Percentiles rank a stretch among this genome's conserved stretches.
Evolutionary conservation across 305 asterid species (phyloP).

Genomic region (Solanum hybrid): DNA sequence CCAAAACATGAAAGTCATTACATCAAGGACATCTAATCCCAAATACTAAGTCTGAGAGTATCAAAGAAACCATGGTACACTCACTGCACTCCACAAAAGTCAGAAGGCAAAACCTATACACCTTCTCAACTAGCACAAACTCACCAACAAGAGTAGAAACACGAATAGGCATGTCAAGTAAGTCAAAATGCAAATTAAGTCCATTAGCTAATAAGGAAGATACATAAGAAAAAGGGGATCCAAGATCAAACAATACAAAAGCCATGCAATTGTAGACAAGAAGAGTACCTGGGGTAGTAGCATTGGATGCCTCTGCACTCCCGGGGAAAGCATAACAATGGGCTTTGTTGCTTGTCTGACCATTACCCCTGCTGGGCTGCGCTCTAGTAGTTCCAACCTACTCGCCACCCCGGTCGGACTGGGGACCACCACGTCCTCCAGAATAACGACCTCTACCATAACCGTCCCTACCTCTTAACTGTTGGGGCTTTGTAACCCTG

Average conservation of each 20-base stretch:
- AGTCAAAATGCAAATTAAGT: neutral
- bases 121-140: neutral
- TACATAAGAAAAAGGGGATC: neutral
- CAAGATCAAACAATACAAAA: neutral
- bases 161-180: neutral
- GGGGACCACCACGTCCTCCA: neutral
- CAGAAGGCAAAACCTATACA: neutral
- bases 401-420: neutral
- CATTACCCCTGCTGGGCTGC: fast-evolving
- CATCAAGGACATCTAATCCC: too few species aligned
- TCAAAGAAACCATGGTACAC: too few species aligned
- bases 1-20: too few species aligned
- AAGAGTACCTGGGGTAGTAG: neutral
- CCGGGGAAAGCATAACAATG: neutral
- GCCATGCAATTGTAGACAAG: neutral
- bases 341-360: neutral
- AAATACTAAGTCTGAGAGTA: too few species aligned
- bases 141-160: neutral
- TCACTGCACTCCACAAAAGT: neutral
- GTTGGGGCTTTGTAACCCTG: neutral
- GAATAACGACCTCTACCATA: neutral
- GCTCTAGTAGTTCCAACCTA: neutral
- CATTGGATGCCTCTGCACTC: neutral
- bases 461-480: neutral
- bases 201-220: neutral